phyloP scores from a whole-genome alignment of 1,284 basidiomycete species.

The Paramarasmius palmivorus region DNA sequence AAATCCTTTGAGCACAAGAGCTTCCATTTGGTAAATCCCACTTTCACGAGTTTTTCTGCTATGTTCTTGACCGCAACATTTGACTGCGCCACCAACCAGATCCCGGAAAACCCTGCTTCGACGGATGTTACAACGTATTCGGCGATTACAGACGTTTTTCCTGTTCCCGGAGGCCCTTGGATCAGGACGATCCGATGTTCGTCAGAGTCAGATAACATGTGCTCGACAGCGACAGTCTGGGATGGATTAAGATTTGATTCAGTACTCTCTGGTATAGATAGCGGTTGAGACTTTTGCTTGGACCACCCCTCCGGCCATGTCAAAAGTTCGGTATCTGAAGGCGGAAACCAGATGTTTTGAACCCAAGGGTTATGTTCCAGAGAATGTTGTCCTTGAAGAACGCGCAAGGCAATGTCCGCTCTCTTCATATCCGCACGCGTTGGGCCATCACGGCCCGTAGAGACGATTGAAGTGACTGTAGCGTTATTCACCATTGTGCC shows the following conservation, averaged over 20 bases:
- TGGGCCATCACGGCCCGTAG: constrained; percentile 50
- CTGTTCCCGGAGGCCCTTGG: constrained; percentile 60
- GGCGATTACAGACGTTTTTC: constrained; percentile 68
- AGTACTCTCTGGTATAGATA: constrained; percentile 11
- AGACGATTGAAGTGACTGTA: constrained; percentile 31
- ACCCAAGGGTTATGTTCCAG: constrained; percentile 56
- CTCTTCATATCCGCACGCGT: constrained; percentile 53
- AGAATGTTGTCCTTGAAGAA: constrained; percentile 48
- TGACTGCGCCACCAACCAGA: constrained; percentile 74
- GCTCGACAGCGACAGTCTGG: constrained; percentile 50
- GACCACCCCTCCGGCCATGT: constrained; percentile 45
- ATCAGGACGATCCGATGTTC: constrained; percentile 49
- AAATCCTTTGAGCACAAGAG: constrained; percentile 47
- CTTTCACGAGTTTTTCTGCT: constrained; percentile 43
- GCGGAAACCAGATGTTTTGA: constrained; percentile 50
- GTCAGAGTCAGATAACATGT: constrained; percentile 48
- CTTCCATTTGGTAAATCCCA: constrained; percentile 36
- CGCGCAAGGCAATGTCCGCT: constrained; percentile 41
- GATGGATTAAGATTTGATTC: constrained; percentile 48
- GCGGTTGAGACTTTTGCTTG: constrained; percentile 16
- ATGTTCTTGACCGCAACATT: constrained; percentile 62
- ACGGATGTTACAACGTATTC: constrained; percentile 50
- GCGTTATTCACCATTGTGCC: constrained; percentile 21
- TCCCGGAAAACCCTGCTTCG: constrained; percentile 34
- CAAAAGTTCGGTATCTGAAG: constrained; percentile 26